Evolutionary conservation across 1,284 basidiomycete species (phyloP).

Genomic region (Athelia psychrophila): DNA sequence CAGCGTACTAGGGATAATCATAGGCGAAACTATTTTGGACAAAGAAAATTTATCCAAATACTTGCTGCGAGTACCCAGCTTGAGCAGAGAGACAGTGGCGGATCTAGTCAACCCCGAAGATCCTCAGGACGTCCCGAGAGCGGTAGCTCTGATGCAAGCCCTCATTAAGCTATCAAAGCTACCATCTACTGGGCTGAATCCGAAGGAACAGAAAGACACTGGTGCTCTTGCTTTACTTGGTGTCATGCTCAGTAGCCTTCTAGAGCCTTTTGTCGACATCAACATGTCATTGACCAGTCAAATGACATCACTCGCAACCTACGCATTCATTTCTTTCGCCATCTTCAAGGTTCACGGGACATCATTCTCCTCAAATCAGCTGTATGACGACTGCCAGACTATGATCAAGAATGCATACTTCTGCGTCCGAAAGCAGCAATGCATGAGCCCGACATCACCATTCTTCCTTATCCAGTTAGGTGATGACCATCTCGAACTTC

Average conservation of each 20-base stretch:
- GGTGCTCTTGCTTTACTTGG: not conserved
- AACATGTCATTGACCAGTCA: slow-evolving; percentile 5
- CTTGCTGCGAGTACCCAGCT: slow-evolving; percentile 5
- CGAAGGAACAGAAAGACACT: not conserved
- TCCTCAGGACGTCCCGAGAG: slow-evolving; percentile 17
- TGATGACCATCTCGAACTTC: slow-evolving; percentile 16
- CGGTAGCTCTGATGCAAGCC: slow-evolving; percentile 11
- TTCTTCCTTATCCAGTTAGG: slow-evolving; percentile 19
- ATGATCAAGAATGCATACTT: slow-evolving; percentile 21
- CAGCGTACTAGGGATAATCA: too few relatives aligned
- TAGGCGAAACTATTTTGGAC: too few relatives aligned
- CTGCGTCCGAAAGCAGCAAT: slow-evolving; percentile 19
- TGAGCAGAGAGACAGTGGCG: slow-evolving; percentile 3
- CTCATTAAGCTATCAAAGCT: slow-evolving; percentile 6
- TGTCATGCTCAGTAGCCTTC: slow-evolving; percentile 1
- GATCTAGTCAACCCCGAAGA: slow-evolving; percentile 13
- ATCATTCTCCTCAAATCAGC: slow-evolving; percentile 17
- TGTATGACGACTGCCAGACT: slow-evolving; percentile 18
- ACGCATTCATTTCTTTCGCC: too few relatives aligned
- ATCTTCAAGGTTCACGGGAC: slow-evolving; percentile 6
- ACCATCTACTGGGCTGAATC: not conserved
- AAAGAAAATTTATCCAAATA: slow-evolving; percentile 8
- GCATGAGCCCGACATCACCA: slow-evolving; percentile 6
- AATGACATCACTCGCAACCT: too few relatives aligned
- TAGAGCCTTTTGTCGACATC: slow-evolving; percentile 5